Evolutionary conservation across 495 filamentous ascomycete species (phyloP).

Genomic region (Symbiotaphrina buchneri): DNA sequence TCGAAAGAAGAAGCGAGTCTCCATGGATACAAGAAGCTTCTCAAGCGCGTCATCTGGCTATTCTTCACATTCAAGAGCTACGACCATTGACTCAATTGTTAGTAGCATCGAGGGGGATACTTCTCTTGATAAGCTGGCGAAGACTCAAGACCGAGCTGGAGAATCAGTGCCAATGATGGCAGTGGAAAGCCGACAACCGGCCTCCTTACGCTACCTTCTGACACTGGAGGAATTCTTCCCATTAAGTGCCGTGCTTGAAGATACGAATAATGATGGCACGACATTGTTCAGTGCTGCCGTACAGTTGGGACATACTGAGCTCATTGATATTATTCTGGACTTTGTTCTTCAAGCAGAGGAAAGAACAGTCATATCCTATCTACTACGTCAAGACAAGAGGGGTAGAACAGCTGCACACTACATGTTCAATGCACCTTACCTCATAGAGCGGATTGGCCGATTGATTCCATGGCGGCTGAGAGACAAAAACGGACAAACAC

Average conservation of each 20-base stretch:
- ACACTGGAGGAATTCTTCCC: conserved; percentile 53
- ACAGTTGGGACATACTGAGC: conserved; percentile 53
- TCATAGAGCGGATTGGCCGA: conserved; percentile 50
- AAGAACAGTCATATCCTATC: conserved; percentile 35
- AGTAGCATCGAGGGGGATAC: conserved; percentile 66
- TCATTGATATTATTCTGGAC: conserved; percentile 54
- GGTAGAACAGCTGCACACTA: conserved; percentile 87
- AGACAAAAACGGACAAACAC: conserved; percentile 93
- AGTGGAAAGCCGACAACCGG: conserved; percentile 47
- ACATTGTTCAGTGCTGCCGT: conserved; percentile 87
- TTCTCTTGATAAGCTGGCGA: conserved; percentile 57
- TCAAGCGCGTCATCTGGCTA: conserved; percentile 70
- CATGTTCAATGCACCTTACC: conserved; percentile 71
- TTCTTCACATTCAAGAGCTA: conserved; percentile 54
- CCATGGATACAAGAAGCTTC: conserved; percentile 70
- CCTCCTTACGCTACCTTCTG: conserved; percentile 57
- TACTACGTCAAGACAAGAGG: conserved; percentile 54
- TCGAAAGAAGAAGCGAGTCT: conserved; percentile 50
- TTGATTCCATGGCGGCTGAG: conserved; percentile 64
- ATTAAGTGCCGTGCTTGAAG: conserved; percentile 42
- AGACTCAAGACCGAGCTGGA: conserved; percentile 60
- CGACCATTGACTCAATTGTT: conserved; percentile 47
- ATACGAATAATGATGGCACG: conserved; percentile 71
- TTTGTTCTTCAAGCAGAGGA: conserved; percentile 31
- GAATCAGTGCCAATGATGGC: conserved; percentile 96